These are phyloP conservation scores for Auriculariales sp. DNA, from an alignment of 768 basidiomycete species.

Conservation along the genomic window DNA sequence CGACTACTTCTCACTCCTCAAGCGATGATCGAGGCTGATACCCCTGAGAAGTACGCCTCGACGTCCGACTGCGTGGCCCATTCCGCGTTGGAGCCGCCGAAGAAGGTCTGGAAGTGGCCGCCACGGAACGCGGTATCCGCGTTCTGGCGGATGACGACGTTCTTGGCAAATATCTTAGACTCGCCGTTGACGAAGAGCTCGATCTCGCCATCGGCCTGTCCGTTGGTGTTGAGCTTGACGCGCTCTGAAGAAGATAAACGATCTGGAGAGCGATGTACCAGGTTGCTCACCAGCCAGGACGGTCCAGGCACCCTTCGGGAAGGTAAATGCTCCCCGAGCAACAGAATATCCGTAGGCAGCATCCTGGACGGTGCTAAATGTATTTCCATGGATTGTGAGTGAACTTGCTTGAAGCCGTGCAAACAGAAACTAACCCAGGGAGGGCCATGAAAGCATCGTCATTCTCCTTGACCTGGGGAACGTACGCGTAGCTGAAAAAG, in stretches of 20 bases:
- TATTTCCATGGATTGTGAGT: too few species aligned
- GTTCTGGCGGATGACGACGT: slow-evolving; percentile 40
- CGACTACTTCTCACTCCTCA: background rate
- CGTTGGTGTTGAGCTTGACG: slow-evolving; percentile 59
- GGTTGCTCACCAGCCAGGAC: too few species aligned
- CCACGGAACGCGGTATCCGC: slow-evolving; percentile 41
- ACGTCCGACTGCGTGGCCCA: slow-evolving; percentile 52
- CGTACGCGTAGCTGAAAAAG: slow-evolving; percentile 65
- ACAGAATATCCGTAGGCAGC: slow-evolving; percentile 51
- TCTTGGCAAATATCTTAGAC: slow-evolving; percentile 44
- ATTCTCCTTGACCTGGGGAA: slow-evolving; percentile 36
- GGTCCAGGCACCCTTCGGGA: slow-evolving; percentile 49
- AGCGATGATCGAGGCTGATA: slow-evolving; percentile 42
- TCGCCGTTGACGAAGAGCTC: slow-evolving; percentile 51
- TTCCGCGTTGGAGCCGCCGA: slow-evolving; percentile 37
- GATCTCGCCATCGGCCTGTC: slow-evolving; percentile 55
- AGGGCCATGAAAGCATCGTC: slow-evolving; percentile 35
- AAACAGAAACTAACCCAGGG: too few species aligned
- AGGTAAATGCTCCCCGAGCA: slow-evolving; percentile 54
- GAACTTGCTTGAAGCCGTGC: too few species aligned
- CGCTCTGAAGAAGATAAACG: too few species aligned
- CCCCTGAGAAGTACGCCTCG: slow-evolving; percentile 53
- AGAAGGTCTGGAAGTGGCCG: slow-evolving; percentile 65
- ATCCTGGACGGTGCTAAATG: slow-evolving; percentile 48
- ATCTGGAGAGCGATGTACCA: too few species aligned